Base-by-base conservation (phyloP, 2,329 filamentous ascomycete species). In the Neofusicoccum parvum region DNA sequence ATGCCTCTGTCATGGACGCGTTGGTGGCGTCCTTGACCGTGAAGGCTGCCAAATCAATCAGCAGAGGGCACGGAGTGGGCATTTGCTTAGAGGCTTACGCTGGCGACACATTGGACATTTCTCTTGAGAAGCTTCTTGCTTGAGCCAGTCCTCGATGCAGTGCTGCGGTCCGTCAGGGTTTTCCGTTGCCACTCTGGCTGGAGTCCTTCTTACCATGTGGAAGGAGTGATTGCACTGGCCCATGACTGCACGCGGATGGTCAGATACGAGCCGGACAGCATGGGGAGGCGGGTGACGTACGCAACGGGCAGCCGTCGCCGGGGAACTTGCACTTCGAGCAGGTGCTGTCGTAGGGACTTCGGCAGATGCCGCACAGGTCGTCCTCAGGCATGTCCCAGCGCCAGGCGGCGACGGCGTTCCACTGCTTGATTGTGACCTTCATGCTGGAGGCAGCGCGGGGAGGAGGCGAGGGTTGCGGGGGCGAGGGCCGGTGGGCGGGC, bases 21-120 rank as follows among this genome's bases (percentile, higher is more conserved):
- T 64, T 64, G 7, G 71, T 50, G 10, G 71, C 71, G 37, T 76
- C 74, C 65, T 78, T 78, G 53, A 73, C 75, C 62, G 78, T 79
- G 71, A 79, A 79, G 4, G 76, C 76, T 79, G 50, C 3, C 5
- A 41, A 5, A 9, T 23, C 23, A 7, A 58, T 76, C 51, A 76
- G 64, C 41, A 11, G 3, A 50, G 37, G 14, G 14, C 14, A 17
- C 5, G 15, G 11, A 27, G 14, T 6, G 9, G 12, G 43, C 39
- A 7, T 9, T 3, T n/a, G 23, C 43, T 43, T 10, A 45, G 17
- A 39, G 62, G 74, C 84, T 72, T 85, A 95, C 92, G 92, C 79
- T 98, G 95, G 70, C 95, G 88, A 76, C 95, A 99, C 95, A 99
- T 98, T 34, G 95, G 95, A 76, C 95, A 99, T 69, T 97, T 90